Base-by-base conservation (phyloP, 1,139 yeast genomes). In the Nakaseomyces delphensis region DNA sequence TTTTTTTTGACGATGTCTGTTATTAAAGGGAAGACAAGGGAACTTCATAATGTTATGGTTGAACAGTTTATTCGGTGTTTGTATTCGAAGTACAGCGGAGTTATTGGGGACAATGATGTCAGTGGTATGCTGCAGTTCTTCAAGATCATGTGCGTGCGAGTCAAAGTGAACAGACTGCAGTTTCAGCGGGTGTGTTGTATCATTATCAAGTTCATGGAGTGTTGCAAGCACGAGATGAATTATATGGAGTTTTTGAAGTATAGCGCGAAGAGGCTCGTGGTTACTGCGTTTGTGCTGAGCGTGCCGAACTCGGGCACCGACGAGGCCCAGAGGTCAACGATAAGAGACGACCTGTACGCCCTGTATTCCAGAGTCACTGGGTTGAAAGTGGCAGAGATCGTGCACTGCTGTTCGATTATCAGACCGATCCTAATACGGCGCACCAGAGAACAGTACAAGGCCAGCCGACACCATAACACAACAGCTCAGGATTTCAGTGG, bases 151-250 rank as follows among this genome's bases (percentile, higher is more conserved):
- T 19, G 53, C 23, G 40, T 29, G 10, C 46, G 61, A 36, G 48
- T 52, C 2, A 44, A 36, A 6, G 41, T 53, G 2, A 42, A 55
- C 3, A 40, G 43, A 25, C 29, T 42, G 13, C 59, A 55, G 33
- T 55, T 56, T 37, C 55, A 56, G 36, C 50, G 47, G 23, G 48
- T 53, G 4, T 55, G 59, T 41, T 53, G 56, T 36, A 48, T 56
- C 32, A 39, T 49, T 4, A 44, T 53, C 24, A 56, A 55, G 41
- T 56, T 57, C 41, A 40, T 54, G 21, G 51, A 51, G 19, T 46
- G 53, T 39, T 49, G 55, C 39, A 38, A 39, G 10, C 42, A 44
- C 25, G 52, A 50, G 15, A 38, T 42, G 7, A 51, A 56, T 24
- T 55, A 52, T 36, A 49, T 57, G 55, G 41, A 41, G 29, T 48